Percentiles rank a stretch among this genome's conserved stretches.
These are phyloP conservation scores for Adansonia gregorii DNA, from an alignment of 441 rosid species.

Conservation along the genomic window DNA sequence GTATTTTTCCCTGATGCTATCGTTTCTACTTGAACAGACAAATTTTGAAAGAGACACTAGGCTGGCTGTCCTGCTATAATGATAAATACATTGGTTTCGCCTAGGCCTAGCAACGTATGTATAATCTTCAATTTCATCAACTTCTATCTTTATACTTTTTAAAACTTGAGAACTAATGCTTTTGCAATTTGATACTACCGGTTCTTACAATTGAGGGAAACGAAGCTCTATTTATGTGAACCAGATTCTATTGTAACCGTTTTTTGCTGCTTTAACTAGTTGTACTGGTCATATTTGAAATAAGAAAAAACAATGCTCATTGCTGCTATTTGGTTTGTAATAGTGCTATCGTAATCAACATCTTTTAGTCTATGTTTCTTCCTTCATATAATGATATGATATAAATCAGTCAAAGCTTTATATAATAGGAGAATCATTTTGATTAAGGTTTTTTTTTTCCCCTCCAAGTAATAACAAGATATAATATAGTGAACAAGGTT, in stretches of 20 bases:
- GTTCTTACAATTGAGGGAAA: background rate
- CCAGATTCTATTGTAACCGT: background rate
- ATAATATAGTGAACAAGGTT: background rate
- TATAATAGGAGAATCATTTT: background rate
- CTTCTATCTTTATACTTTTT: background rate
- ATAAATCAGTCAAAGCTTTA: background rate
- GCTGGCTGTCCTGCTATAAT: background rate
- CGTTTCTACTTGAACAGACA: background rate
- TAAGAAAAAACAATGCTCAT: background rate
- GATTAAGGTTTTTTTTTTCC: background rate
- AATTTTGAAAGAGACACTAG: background rate
- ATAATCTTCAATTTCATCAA: background rate
- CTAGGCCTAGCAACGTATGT: conserved; percentile 18
- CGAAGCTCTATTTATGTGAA: background rate
- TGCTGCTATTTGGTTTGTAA: background rate
- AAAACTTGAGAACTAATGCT: background rate
- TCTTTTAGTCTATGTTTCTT: no score
- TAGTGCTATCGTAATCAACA: no score
- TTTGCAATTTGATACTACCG: background rate
- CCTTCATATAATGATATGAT: background rate
- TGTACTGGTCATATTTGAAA: background rate
- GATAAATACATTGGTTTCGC: background rate
- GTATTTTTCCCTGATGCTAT: background rate
- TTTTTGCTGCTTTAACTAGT: background rate
- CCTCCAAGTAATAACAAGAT: no score